Percentiles rank a stretch among this genome's conserved stretches.
Conservation (phyloP, 164 flowering plant species). For the Vitis rotundifolia region DNA sequence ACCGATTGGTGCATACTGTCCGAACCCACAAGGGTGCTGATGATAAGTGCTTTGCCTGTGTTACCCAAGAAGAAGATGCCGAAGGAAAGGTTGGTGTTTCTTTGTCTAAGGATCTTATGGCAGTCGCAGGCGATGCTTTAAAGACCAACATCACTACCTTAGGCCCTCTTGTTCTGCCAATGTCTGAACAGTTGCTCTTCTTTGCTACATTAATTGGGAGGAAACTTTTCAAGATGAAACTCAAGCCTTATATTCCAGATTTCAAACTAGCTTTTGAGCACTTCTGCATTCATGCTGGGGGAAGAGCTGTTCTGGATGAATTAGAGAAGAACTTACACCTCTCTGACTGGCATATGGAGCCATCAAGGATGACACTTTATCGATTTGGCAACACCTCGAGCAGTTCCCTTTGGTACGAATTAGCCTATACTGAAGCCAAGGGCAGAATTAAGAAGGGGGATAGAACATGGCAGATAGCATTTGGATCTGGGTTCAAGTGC, state of each 20-base stretch:
- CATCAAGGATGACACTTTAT: conserved; percentile 43
- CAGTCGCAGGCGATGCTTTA: conserved; percentile 45
- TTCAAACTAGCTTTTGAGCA: conserved; percentile 45
- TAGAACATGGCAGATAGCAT: conserved; percentile 45
- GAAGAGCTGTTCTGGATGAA: conserved; percentile 46
- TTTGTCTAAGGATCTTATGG: conserved; percentile 45
- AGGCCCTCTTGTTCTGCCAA: conserved; percentile 44
- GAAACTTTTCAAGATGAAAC: conserved; percentile 37
- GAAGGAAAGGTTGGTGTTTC: conserved; percentile 37
- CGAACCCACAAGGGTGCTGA: conserved; percentile 45
- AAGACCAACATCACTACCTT: conserved; percentile 40
- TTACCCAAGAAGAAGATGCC: conserved; percentile 42
- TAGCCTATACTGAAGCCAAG: conserved; percentile 43
- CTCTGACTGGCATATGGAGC: conserved; percentile 43
- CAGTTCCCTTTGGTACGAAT: conserved; percentile 46
- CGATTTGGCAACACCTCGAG: conserved; percentile 44
- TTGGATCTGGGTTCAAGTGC: conserved; percentile 45
- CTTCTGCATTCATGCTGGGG: conserved; percentile 46
- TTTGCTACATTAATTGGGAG: conserved; percentile 33
- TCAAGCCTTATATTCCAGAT: conserved; percentile 46
- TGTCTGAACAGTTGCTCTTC: conserved; percentile 42
- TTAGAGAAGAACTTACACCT: conserved; percentile 42
- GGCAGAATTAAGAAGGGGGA: conserved; percentile 43
- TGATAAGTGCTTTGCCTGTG: conserved; percentile 42
- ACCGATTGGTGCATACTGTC: conserved; percentile 35